Evolutionary conservation across 441 rosid species (phyloP), one percentile per base, ranked within the genome.

Genomic region (Jatropha multifida): DNA sequence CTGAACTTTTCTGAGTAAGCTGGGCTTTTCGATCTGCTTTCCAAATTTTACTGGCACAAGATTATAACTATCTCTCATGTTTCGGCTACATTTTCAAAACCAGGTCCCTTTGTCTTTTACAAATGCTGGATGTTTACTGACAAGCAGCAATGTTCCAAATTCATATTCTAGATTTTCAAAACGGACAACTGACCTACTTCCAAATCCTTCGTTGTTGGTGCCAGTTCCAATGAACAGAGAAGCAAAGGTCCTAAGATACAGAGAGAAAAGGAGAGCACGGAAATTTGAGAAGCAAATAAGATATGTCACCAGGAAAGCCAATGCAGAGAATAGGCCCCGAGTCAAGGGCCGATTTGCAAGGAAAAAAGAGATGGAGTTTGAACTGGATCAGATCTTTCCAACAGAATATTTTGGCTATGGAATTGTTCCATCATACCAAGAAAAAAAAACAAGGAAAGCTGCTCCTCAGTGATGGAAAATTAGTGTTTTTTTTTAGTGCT

Each of bases 281-380:
- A 70, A 32, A 55, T 51, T 55, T 55, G 49, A 55, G 26, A 70
- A 70, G 73, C 55, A 70, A 70, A 70, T 70, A 55, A 70, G 63
- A 40, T 70, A 70, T 40, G 62, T 63, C 18, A 18, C 64, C 7
- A 55, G 64, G 48, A 80, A 76, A 69, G 81, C 76, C 46, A 78
- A 83, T 18, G 80, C 83, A 18, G 81, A 80, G 15, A 80, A 66
- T 55, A 75, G 83, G 27, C 83, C 80, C 68, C 76, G 82, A 46
- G 76, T 75, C 23, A 79, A 79, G 40, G 82, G 82, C 69, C 77
- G 81, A 38, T 82, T 82, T 75, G 77, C 77, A 26, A 80, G 83
- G 68, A 80, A 80, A 77, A 59, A 59, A 48, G 81, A 72, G 0
- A 72, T 54, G 48, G 79, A 77, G 20, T 54, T 82, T 68, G 73